Evolutionary conservation across 106 monocot species (phyloP).

Genomic region (Triglochin maritima): DNA sequence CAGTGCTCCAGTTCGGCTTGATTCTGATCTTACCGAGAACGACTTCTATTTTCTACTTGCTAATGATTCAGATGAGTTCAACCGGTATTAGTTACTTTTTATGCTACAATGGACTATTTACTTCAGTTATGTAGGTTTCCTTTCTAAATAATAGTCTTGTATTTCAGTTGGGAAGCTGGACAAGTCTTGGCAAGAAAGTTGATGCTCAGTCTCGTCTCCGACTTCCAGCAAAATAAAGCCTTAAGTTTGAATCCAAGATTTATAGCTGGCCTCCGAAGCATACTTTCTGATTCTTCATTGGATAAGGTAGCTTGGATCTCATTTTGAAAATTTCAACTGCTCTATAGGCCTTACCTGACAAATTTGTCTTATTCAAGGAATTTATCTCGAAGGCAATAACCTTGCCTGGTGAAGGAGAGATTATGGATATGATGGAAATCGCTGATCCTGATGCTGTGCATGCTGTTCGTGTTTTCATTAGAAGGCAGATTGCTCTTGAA

Average conservation of each 20-base stretch:
- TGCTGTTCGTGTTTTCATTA: conserved; percentile 55
- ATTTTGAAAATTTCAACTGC: neutral
- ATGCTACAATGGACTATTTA: no score
- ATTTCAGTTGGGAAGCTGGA: conserved; percentile 90
- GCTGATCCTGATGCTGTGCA: conserved; percentile 75
- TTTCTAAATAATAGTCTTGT: no score
- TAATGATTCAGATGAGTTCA: conserved; percentile 96
- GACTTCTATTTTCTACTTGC: conserved; percentile 89
- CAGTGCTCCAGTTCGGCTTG: conserved; percentile 89
- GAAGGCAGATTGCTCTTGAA: conserved; percentile 41
- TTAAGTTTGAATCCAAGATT: conserved; percentile 68
- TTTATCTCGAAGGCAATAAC: conserved; percentile 86
- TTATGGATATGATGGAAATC: conserved; percentile 82
- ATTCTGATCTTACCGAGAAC: conserved; percentile 80
- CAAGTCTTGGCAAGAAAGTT: conserved; percentile 81
- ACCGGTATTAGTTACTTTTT: conserved; percentile 37
- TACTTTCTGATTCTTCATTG: conserved; percentile 59
- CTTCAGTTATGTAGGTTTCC: no score
- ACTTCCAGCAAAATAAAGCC: conserved; percentile 67
- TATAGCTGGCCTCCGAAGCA: conserved; percentile 64
- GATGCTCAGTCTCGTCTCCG: conserved; percentile 77
- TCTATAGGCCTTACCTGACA: conserved; percentile 3
- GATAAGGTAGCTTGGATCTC: conserved; percentile 54
- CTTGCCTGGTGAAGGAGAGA: conserved; percentile 77
- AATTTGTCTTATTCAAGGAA: conserved; percentile 34